phyloP scores from a whole-genome alignment of 225 moss, liverwort and hornwort species.

The Anthoceros angustus region DNA sequence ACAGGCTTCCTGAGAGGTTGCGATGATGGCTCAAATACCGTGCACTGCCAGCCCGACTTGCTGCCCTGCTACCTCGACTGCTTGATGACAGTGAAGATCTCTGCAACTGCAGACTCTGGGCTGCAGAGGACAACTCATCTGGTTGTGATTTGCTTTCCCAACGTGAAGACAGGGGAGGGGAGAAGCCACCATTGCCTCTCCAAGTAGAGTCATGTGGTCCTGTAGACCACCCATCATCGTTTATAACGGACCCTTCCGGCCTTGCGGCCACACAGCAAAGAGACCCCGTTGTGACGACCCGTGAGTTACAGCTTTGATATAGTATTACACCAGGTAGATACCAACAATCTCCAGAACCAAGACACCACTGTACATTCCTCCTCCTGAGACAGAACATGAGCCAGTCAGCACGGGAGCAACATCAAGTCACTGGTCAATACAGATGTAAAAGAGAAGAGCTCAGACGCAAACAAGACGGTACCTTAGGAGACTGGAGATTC shows the following conservation, averaged over 20 bases:
- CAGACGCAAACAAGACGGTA: too few relatives aligned
- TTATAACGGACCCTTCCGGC: conserved; percentile 59
- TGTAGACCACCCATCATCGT: conserved; percentile 45
- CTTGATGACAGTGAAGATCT: conserved; percentile 54
- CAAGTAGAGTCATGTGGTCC: conserved; percentile 43
- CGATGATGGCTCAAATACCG: conserved; percentile 48
- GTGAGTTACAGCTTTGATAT: background rate
- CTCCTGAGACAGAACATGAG: too few relatives aligned
- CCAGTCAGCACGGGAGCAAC: too few relatives aligned
- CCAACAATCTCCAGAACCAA: background rate
- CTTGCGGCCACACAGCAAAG: conserved; percentile 90
- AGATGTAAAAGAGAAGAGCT: too few relatives aligned
- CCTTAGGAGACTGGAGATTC: too few relatives aligned
- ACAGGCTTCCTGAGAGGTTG: conserved; percentile 42
- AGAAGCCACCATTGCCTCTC: conserved; percentile 38
- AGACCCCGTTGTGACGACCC: conserved; percentile 60
- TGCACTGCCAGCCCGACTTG: conserved; percentile 50
- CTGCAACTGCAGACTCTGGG: conserved; percentile 36
- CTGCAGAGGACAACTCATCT: conserved; percentile 46
- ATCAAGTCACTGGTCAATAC: too few relatives aligned
- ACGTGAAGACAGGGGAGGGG: conserved; percentile 29
- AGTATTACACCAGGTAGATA: background rate
- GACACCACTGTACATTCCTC: background rate
- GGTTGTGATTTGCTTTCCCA: conserved; percentile 43
- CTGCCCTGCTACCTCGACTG: conserved; percentile 58